These are phyloP conservation scores for Dryas octopetala DNA, from an alignment of 306 rosid genomes.

Conservation along the genomic window DNA sequence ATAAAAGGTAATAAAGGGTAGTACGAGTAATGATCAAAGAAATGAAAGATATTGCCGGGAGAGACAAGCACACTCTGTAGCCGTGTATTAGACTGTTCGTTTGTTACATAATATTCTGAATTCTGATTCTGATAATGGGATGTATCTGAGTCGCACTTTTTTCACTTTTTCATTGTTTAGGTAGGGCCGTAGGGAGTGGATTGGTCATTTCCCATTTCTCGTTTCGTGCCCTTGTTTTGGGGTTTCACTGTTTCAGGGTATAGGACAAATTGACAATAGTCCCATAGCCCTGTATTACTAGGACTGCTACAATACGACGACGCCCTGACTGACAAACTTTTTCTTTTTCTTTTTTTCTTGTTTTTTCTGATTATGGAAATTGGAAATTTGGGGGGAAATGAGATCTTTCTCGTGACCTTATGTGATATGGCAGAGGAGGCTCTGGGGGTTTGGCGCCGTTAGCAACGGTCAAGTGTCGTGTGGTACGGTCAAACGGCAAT, in stretches of 20 bases:
- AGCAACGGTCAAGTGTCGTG: constrained; percentile 41
- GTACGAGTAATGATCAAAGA: constrained; percentile 1
- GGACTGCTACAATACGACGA: constrained; percentile 24
- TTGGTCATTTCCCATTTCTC: no score
- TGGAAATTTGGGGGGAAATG: constrained; percentile 12
- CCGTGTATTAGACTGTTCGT: neutral
- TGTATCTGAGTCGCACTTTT: neutral
- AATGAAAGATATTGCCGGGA: constrained; percentile 12
- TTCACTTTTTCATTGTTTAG: neutral
- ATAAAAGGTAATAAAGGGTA: neutral
- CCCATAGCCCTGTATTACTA: neutral
- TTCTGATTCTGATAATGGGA: neutral
- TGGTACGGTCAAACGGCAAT: constrained; percentile 12
- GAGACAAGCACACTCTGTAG: neutral
- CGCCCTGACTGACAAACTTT: constrained; percentile 16
- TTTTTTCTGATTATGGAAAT: neutral
- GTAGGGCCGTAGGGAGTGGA: no score
- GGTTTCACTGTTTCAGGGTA: no score
- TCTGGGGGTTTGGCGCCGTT: constrained; percentile 28
- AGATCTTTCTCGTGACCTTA: constrained; percentile 14
- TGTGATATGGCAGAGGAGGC: constrained; percentile 1
- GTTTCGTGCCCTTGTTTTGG: no score
- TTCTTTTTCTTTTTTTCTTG: neutral
- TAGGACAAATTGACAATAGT: neutral
- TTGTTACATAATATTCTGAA: neutral